A percentile compares a stretch with the other conserved stretches of the same genome.
These are phyloP conservation scores for Leishmania tarentolae DNA, from an alignment of 208 protist species.

Conservation along the genomic window DNA sequence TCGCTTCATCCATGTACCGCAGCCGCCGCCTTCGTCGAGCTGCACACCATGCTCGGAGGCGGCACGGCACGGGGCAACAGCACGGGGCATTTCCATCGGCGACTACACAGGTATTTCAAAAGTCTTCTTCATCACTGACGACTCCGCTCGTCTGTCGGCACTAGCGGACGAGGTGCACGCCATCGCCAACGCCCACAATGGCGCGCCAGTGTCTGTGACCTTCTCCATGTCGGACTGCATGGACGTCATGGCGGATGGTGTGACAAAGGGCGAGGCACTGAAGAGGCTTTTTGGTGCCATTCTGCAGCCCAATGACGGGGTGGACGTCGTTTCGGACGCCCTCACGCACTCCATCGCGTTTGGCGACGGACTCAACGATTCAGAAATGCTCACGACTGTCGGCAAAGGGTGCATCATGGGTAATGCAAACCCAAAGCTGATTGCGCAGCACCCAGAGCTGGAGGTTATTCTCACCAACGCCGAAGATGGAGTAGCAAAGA, in stretches of 20 bases:
- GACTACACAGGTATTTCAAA: conserved; percentile 48
- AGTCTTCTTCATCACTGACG: conserved; percentile 43
- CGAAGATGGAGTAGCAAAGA: conserved; percentile 54
- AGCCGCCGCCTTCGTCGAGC: conserved; percentile 8
- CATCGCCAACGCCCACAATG: conserved; percentile 7
- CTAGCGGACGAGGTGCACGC: conserved; percentile 28
- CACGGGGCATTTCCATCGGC: conserved; percentile 20
- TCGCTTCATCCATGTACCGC: conserved; percentile 22
- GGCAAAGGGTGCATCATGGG: conserved; percentile 62
- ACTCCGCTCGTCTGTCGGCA: conserved; percentile 9
- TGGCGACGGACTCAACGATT: conserved; percentile 66
- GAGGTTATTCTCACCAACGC: conserved; percentile 46
- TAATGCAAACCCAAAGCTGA: conserved; percentile 48
- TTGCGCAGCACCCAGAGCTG: conserved; percentile 34
- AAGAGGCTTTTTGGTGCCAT: conserved; percentile 31
- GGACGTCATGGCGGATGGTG: conserved; percentile 39
- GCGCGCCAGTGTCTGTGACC: conserved; percentile 20
- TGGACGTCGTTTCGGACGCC: conserved; percentile 18
- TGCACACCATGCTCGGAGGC: not conserved
- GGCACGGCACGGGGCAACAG: not conserved
- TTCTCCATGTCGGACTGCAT: conserved; percentile 46
- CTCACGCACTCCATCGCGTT: conserved; percentile 50
- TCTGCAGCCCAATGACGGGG: conserved; percentile 7
- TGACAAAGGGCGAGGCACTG: conserved; percentile 36
- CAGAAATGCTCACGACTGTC: conserved; percentile 41